A percentile compares a stretch with the other conserved stretches of the same genome.
phyloP scores from a whole-genome alignment of 805 yeast species.

The Metschnikowia picachoensis region DNA sequence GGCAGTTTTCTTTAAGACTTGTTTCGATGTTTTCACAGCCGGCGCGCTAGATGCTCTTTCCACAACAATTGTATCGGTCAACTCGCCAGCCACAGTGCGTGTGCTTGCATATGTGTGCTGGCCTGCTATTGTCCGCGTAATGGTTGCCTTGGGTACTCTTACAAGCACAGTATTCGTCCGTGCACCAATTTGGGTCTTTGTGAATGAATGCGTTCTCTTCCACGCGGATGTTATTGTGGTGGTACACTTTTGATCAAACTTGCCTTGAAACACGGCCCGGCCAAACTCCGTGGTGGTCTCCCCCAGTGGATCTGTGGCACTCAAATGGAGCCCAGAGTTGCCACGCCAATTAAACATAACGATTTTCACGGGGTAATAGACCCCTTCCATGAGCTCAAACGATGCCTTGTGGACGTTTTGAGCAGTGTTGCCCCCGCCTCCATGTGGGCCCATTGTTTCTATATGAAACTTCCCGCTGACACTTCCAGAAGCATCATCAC shows the following conservation, averaged over 20 bases:
- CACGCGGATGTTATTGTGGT: slow-evolving; percentile 4
- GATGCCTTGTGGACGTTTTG: slow-evolving; percentile 1
- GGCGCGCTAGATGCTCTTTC: background rate
- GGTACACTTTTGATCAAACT: slow-evolving; percentile 3
- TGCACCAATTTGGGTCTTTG: slow-evolving; percentile 3
- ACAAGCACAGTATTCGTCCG: slow-evolving; percentile 13
- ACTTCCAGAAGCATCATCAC: slow-evolving; percentile 11
- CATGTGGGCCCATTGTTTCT: slow-evolving; percentile 8
- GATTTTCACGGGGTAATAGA: slow-evolving; percentile 13
- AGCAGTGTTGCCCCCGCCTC: slow-evolving; percentile 4
- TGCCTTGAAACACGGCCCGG: slow-evolving; percentile 3
- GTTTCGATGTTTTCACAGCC: too few species aligned
- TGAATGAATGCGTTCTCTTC: slow-evolving; percentile 4
- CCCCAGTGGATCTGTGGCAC: slow-evolving; percentile 4
- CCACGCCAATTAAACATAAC: slow-evolving; percentile 15
- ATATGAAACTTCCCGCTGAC: slow-evolving; percentile 10
- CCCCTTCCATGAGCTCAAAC: slow-evolving; percentile 4
- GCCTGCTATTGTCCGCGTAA: background rate
- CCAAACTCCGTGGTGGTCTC: slow-evolving; percentile 4
- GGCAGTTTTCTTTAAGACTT: too few species aligned
- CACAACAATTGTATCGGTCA: background rate
- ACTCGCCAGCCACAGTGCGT: background rate
- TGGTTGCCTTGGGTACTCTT: slow-evolving; percentile 7
- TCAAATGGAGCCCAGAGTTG: slow-evolving; percentile 7
- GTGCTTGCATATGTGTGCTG: background rate